These are phyloP conservation scores for Phytopythium litorale DNA, from an alignment of 352 stramenopile species.

Conservation along the genomic window DNA sequence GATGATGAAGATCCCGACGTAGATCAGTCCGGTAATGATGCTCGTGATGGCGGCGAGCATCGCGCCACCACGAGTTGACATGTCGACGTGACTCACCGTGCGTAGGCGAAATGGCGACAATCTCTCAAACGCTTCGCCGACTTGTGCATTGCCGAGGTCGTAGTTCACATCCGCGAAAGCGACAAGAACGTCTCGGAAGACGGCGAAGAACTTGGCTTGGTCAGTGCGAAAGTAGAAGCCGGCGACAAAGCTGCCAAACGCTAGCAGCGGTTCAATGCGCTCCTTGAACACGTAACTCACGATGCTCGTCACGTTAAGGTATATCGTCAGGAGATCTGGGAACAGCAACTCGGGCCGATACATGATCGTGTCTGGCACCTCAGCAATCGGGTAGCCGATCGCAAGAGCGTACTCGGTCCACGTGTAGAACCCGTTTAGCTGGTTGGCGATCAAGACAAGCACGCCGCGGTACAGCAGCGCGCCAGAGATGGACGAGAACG, in stretches of 20 bases:
- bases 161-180: constrained; percentile 15
- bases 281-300: constrained; percentile 30
- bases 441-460: constrained; percentile 31
- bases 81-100: constrained; percentile 13
- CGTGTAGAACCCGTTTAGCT: constrained; percentile 44
- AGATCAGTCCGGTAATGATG: constrained; percentile 16
- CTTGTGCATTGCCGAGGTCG: constrained; percentile 11
- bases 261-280: constrained; percentile 23
- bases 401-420: constrained; percentile 34
- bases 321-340: constrained; percentile 36
- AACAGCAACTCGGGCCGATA: constrained; percentile 19
- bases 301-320: constrained; percentile 22
- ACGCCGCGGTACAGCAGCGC: constrained; percentile 26
- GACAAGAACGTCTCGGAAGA: constrained; percentile 11
- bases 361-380: constrained; percentile 7
- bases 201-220: constrained; percentile 6
- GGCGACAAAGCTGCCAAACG: constrained; percentile 17
- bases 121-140: constrained; percentile 8
- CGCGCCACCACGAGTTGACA: constrained; percentile 10
- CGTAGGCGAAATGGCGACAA: constrained; percentile 18
- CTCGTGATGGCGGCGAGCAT: constrained; percentile 12
- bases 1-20: constrained; percentile 20
- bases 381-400: constrained; percentile 10
- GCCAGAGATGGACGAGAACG: constrained; percentile 40
- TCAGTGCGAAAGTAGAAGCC: constrained; percentile 15